Base-by-base conservation (phyloP, 345 rosid species). In the Diplotaxis tenuifolia region DNA sequence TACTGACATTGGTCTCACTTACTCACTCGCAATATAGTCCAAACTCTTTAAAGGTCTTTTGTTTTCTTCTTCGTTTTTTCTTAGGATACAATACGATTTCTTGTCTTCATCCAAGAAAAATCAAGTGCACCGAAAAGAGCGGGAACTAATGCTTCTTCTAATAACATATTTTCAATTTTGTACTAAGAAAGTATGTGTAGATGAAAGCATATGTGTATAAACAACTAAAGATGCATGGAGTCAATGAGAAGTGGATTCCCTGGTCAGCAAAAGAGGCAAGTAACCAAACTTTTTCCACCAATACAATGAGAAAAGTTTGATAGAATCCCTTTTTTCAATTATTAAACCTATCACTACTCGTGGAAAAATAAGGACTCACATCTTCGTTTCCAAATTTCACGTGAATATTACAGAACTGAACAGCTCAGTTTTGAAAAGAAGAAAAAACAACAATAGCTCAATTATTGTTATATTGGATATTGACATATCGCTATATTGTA, bases 1-100 rank as follows among this genome's bases (percentile, higher is more conserved):
- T 77, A 72, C 76, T 70, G 75, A 64, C 71, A 70, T 66, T 72
- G 73, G 80, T 77, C 80, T 77, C 73, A 31, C 73, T 77, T 63
- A 29, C 72, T 65, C 63, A 52, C 76, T 76, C 67, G 63, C 55
- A 70, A 64, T 63, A 63, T 47, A 76, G 71, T 76, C 71, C 70
- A 34, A 42, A 21, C 9, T 62, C 53, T 62, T 29, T 14, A 28
- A 64, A 56, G 54, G 50, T 29, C 5, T 53, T 55, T 71, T 77
- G 80, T 77, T 77, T 71, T 77, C 73, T 77, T 71, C 56, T 71
- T 70, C 62, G 34, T 9, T 31, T 77, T 68, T 77, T 71, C 73
- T 77, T 67, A 64, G 79, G 56, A 66, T 71, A 32, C 49, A 77
- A 59, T 62, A 36, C 29, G 14, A 11, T 29, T 66, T 60, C 56